Evolutionary conservation across 805 yeast species (phyloP), one percentile per base, ranked within the genome.

Genomic region (Millerago galiae): DNA sequence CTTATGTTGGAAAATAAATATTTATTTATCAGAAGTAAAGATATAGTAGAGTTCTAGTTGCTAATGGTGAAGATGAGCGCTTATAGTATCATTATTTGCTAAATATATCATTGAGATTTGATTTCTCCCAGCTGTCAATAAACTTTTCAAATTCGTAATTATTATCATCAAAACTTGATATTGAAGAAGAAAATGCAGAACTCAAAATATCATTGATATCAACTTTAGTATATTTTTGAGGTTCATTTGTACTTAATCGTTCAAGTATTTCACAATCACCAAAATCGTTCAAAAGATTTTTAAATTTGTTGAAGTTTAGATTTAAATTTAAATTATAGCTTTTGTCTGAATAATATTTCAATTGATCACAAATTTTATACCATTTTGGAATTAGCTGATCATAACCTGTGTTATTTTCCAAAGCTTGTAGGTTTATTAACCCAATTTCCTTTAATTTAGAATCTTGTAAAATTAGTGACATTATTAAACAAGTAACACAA

Each of bases 331-430:
- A 34, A 13, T 17, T 35, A 15, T 14, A 25, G 2, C 46, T 48
- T 2, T 50, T 54, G 8, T 38, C 34, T 25, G 61, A 54, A 11
- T 53, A 46, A 18, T 54, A 51, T 33, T 58, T 52, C 45, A 65
- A 46, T 30, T 59, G 55, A 14, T 47, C 40, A 14, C 59, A 50
- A 13, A 60, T 53, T 4, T 54, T 52, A 15, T 51, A 55, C 68
- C 67, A 65, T 8, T 53, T 52, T 32, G 52, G 50, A 2, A 62
- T 63, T 35, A 63, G 46, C 9, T 61, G 60, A 63, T 68, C 65
- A 8, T 50, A 52, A 39, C 47, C 38, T 8, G 59, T 52, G 61
- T 67, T 59, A n/a, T 49, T 49, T 25, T 46, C 32, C 26, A 64
- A 45, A 25, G 52, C 44, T 13, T 57, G 51, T 41, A 61, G 49